Conservation (phyloP, 768 basidiomycete species). For the Termitomyces sp. region DNA sequence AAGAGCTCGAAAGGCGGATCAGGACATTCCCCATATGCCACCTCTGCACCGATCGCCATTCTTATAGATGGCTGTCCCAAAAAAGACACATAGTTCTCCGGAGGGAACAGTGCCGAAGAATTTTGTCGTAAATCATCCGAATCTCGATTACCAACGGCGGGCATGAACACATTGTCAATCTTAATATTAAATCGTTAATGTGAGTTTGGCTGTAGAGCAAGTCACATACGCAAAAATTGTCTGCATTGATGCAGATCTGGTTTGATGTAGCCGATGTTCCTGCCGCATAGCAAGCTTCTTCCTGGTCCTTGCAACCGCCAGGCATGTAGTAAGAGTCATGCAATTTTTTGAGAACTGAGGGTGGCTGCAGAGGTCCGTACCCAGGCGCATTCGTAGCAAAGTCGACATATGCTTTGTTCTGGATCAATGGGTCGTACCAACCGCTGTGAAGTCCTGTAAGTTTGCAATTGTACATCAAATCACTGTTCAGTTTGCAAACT, state of each 20-base stretch:
- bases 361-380: conserved; percentile 55
- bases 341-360: conserved; percentile 38
- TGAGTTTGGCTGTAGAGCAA: neutral
- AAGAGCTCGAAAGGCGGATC: conserved; percentile 37
- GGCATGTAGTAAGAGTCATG: conserved; percentile 41
- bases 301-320: conserved; percentile 50
- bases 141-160: conserved; percentile 50
- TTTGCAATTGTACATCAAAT: neutral
- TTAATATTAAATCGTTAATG: conserved; percentile 10
- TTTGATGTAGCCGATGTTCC: conserved; percentile 41
- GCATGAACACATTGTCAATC: conserved; percentile 41
- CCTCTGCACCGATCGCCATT: conserved; percentile 36
- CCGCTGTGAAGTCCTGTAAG: conserved; percentile 31
- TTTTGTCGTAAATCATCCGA: conserved; percentile 55
- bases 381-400: conserved; percentile 62
- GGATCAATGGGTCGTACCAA: conserved; percentile 62
- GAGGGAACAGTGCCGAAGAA: conserved; percentile 46
- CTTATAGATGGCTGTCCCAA: conserved; percentile 30
- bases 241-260: conserved; percentile 43
- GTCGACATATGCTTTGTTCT: conserved; percentile 53
- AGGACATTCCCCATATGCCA: conserved; percentile 44
- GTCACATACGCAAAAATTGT: conserved; percentile 48
- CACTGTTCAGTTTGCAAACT: neutral
- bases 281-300: conserved; percentile 51
- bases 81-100: conserved; percentile 49